These are phyloP conservation scores for Clohesyomyces aquaticus DNA, from an alignment of 495 filamentous ascomycete species.

Conservation along the genomic window DNA sequence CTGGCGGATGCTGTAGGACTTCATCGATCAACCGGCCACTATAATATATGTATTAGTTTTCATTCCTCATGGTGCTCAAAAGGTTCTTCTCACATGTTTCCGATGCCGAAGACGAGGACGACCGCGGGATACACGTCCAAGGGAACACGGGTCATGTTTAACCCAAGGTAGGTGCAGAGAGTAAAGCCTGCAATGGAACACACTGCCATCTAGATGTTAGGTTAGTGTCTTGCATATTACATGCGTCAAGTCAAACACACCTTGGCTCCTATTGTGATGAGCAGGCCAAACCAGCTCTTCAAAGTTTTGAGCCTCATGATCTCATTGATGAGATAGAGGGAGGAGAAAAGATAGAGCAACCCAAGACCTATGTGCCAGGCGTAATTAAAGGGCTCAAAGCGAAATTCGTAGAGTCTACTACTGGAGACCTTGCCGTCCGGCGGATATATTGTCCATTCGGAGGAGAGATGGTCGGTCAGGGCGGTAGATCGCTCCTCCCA, in stretches of 20 bases:
- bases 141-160: conserved; percentile 49
- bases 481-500: conserved; percentile 60
- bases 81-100: conserved; percentile 62
- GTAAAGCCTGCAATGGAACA: conserved; percentile 58
- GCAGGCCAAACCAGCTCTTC: conserved; percentile 68
- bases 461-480: conserved; percentile 51
- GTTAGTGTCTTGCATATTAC: not conserved
- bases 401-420: conserved; percentile 70
- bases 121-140: conserved; percentile 67
- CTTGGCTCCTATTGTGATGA: conserved; percentile 64
- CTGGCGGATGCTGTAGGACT: conserved; percentile 65
- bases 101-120: conserved; percentile 69
- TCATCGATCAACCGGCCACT: conserved; percentile 69
- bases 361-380: conserved; percentile 62
- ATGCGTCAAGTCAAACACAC: conserved; percentile 36
- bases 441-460: conserved; percentile 66
- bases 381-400: conserved; percentile 67
- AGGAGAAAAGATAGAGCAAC: conserved; percentile 61
- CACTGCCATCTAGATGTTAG: conserved; percentile 57
- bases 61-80: not conserved
- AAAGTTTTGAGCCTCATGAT: conserved; percentile 66
- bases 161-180: conserved; percentile 47
- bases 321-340: conserved; percentile 61
- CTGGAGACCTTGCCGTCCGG: conserved; percentile 53
- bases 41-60: not conserved